Evolutionary conservation across 148 eudicot genomes (phyloP).

Genomic region (Nepenthes mirabilis): DNA sequence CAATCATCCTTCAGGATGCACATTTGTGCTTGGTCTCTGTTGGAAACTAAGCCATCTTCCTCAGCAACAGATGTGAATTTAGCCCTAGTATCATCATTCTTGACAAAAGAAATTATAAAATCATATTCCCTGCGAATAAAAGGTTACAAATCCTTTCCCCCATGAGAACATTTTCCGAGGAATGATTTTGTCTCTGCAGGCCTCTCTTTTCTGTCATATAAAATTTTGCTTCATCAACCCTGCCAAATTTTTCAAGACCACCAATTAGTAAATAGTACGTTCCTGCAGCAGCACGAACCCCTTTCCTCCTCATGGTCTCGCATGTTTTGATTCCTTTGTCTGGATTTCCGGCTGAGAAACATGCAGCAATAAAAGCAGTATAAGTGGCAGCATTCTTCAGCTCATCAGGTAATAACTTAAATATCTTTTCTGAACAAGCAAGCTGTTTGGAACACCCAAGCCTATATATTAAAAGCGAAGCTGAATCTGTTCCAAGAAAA

Average conservation of each 20-base stretch:
- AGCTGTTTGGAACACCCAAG: constrained; percentile 40
- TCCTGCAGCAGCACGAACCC: constrained; percentile 27
- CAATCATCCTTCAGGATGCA: too few relatives aligned
- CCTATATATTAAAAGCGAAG: constrained; percentile 44
- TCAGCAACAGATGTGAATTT: too few relatives aligned
- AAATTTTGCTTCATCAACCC: constrained; percentile 22
- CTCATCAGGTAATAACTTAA: constrained; percentile 35
- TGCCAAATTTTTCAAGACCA: constrained; percentile 53
- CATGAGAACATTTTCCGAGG: constrained; percentile 11
- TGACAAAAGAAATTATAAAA: too few relatives aligned
- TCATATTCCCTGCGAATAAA: constrained; percentile 10
- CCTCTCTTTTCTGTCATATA: constrained; percentile 44
- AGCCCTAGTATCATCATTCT: too few relatives aligned
- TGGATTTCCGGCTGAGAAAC: constrained; percentile 39
- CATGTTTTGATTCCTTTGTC: constrained; percentile 45
- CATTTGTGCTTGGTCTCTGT: too few relatives aligned
- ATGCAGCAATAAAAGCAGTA: constrained; percentile 53
- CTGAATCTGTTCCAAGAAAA: constrained; percentile 34
- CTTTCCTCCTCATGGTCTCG: constrained; percentile 31
- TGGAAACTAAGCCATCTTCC: too few relatives aligned
- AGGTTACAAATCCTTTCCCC: constrained; percentile 44
- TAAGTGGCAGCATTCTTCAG: constrained; percentile 33
- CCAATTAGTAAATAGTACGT: constrained; percentile 43
- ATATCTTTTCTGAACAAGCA: constrained; percentile 36
- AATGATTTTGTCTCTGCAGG: constrained; percentile 16